phyloP scores from a whole-genome alignment of 2,329 filamentous ascomycete genomes.

The Paecilomyces variotii region DNA sequence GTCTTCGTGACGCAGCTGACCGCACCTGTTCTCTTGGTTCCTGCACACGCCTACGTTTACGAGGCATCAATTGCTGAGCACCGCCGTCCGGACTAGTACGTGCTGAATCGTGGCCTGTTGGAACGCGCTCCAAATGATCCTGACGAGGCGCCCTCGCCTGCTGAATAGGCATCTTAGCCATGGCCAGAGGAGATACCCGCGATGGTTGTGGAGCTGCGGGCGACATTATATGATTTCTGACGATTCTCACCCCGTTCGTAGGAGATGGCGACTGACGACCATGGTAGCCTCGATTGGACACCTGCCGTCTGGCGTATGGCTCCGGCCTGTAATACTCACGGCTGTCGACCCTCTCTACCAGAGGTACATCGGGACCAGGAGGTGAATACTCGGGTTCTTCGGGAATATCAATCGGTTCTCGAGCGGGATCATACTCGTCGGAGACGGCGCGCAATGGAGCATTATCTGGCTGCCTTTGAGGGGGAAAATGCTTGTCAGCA shows the following conservation, averaged over 20 bases:
- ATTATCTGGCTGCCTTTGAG: conserved; percentile 22
- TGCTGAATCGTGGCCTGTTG: conserved; percentile 22
- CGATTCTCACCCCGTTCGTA: conserved; percentile 50
- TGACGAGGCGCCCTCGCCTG: conserved; percentile 46
- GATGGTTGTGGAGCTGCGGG: conserved; percentile 69
- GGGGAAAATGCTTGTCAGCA: conserved; percentile 26
- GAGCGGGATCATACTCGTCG: conserved; percentile 14
- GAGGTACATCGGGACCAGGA: conserved; percentile 32
- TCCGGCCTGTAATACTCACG: conserved; percentile 16
- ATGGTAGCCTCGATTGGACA: conserved; percentile 31
- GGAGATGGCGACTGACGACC: conserved; percentile 30
- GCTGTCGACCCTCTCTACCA: conserved; percentile 20
- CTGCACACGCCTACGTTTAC: conserved; percentile 45
- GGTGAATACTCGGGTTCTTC: conserved; percentile 44
- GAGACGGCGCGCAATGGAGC: conserved; percentile 11
- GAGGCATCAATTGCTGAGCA: conserved; percentile 36
- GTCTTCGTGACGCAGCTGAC: conserved; percentile 25
- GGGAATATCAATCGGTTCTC: conserved; percentile 23
- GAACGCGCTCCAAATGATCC: conserved; percentile 24
- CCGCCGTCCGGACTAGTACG: conserved; percentile 39
- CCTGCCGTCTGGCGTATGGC: conserved; percentile 29
- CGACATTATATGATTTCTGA: conserved; percentile 65
- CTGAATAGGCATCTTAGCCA: conserved; percentile 45
- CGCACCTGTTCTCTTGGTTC: conserved; percentile 27
- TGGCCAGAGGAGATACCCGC: conserved; percentile 54